Evolutionary conservation across 352 stramenopile genomes (phyloP), one percentile per base, ranked within the genome.

Genomic region (Pythium insidiosum): DNA sequence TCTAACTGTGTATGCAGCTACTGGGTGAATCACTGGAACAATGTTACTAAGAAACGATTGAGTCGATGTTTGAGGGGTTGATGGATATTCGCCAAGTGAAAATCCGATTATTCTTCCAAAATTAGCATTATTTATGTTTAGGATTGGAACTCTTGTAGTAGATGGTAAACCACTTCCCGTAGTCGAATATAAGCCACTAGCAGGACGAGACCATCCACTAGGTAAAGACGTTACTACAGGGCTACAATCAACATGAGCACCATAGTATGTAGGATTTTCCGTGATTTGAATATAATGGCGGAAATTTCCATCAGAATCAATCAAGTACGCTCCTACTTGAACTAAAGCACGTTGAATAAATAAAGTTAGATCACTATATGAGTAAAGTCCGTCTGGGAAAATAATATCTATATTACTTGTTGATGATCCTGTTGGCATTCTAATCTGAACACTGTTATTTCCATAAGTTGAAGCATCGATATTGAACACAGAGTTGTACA

Each of bases 401-500:
- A 37, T 56, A 7, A 64, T 47, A 30, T 20, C 33, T 9, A 56
- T 24, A 3, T 40, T 52, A 19, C 7, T 13, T 15, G 45, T 56
- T 16, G 40, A 54, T n/a, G 49, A n/a, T 15, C 12, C 50, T 15
- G 42, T 54, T n/a, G 56, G 56, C 5, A 60, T 30, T 29, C 47
- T 53, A 19, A 64, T 43, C 2, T 18, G 26, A 19, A 64, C 47
- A 5, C 34, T 50, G 21, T 50, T 60, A 20, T 60, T 64, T 19
- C 20, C 19, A 46, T 47, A 60, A 3, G 16, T 15, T 4, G 4
- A 11, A 22, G 39, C 11, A 58, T 64, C 46, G 24, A 64, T 53
- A 25, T 56, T 64, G 36, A 50, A 64, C 28, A 57, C 38, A 15
- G 20, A 44, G 24, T 60, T 60, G 36, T 50, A 61, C 2, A 66